Percentiles rank a stretch among this genome's conserved stretches.
These are phyloP conservation scores for Linnemannia schmuckeri DNA, from an alignment of 192 early-diverging fungal genomes.

Conservation along the genomic window DNA sequence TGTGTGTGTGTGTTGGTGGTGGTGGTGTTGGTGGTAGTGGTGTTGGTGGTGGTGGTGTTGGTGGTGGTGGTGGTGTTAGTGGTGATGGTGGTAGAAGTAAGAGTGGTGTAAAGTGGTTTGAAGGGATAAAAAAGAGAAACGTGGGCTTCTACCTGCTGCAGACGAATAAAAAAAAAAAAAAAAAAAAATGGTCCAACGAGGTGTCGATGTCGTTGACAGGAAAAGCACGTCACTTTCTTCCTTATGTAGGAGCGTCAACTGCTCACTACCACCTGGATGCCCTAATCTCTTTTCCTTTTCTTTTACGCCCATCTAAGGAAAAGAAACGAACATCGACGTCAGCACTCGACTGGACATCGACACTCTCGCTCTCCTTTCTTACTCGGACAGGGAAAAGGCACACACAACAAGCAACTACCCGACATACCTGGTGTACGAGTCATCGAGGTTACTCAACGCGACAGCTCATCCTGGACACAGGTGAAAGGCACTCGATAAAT, in stretches of 20 bases:
- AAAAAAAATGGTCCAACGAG: too few relatives aligned
- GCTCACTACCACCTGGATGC: neutral
- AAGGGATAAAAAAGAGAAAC: neutral
- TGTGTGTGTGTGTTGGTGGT: neutral
- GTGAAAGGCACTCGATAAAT: neutral
- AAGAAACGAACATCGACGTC: neutral
- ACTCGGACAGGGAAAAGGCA: neutral
- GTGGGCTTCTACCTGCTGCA: neutral
- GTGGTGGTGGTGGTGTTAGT: too few relatives aligned
- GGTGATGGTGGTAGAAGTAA: too few relatives aligned
- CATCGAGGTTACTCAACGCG: neutral
- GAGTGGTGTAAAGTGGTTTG: neutral
- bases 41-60: neutral
- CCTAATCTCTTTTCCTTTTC: neutral
- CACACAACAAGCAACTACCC: neutral
- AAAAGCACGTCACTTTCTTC: conserved; percentile 26
- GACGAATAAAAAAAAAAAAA: neutral
- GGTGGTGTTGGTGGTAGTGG: too few relatives aligned
- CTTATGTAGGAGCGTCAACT: neutral
- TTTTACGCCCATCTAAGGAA: neutral
- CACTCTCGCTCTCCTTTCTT: neutral
- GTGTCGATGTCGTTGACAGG: neutral
- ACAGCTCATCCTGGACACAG: neutral
- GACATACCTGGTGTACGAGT: neutral
- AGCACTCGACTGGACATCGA: neutral